Evolutionary conservation across 768 basidiomycete species (phyloP), one percentile per base, ranked within the genome.

Genomic region (Lentinula aciculospora): DNA sequence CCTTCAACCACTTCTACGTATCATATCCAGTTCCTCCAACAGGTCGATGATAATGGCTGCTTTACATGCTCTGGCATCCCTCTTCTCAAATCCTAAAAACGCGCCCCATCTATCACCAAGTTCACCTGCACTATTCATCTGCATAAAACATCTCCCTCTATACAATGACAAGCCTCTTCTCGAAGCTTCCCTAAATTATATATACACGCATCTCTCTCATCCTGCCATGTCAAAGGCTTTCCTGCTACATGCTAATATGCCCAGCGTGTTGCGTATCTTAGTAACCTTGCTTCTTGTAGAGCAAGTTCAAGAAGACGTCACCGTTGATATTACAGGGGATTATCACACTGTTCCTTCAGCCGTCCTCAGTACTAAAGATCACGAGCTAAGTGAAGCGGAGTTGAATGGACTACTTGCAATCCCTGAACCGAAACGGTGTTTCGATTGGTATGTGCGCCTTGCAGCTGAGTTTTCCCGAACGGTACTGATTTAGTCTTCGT

Each of bases 371-470:
- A 76, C 77, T 1, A 78, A 77, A 37, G 78, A 82, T 62, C 87
- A 88, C 63, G 86, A 89, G 62, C 74, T 93, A 25, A 84, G 84
- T 2, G 74, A 78, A 61, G 88, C 88, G 62, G 91, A 92, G 62
- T 68, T 89, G 55, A 82, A 87, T 3, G 67, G 61, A 7, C 68
- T 93, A 28, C 60, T 89, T 17, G 67, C 74, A 9, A 75, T 81
- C 63, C 73, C 78, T 37, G 92, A 94, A 64, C 92, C 92, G 12
- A 80, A 88, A 60, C 79, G 92, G 10, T 93, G 89, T 67, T 89
- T 84, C 64, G 88, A 92, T 65, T 94, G 92, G 92, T 90, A 65
- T 40, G 78, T 65, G 45, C 49, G 48, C 36, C 13, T 44, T 17
- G 17, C 3, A 3, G 27, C 17, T 9, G 27, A 13, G 12, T 19